A percentile compares a stretch with the other conserved stretches of the same genome.
These are phyloP conservation scores for Asterochloris sp. DNA, from an alignment of 139 green algal genomes.

Conservation along the genomic window DNA sequence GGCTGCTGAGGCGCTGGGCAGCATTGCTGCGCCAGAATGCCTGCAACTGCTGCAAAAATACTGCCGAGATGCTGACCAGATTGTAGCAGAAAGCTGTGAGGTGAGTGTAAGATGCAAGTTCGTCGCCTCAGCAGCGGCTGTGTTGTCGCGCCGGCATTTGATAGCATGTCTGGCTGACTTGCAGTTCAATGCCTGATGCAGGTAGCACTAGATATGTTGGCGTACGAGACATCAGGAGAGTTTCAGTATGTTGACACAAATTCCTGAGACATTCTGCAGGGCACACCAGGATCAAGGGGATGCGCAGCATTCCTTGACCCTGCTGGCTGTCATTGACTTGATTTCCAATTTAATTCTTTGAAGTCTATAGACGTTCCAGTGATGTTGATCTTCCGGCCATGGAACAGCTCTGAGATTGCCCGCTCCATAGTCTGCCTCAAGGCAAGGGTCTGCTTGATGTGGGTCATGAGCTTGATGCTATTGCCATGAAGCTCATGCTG, in stretches of 20 bases:
- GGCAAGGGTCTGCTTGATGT: conserved; percentile 22
- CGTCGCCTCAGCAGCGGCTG: background rate
- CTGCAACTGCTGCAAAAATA: conserved; percentile 66
- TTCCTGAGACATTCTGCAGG: no score
- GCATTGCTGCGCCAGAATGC: conserved; percentile 59
- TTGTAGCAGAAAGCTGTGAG: conserved; percentile 92
- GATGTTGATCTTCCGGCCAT: conserved; percentile 34
- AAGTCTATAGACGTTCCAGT: conserved; percentile 50
- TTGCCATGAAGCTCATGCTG: conserved; percentile 26
- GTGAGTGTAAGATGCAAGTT: conserved; percentile 27
- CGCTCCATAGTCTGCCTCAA: conserved; percentile 32
- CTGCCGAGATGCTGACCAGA: conserved; percentile 72
- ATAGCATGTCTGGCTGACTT: background rate
- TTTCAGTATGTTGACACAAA: conserved; percentile 78
- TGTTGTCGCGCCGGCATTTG: background rate
- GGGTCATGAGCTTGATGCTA: conserved; percentile 27
- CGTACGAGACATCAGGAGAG: conserved; percentile 70
- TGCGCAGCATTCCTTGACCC: background rate
- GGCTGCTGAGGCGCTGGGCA: conserved; percentile 93
- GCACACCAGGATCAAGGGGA: no score
- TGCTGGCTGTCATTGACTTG: background rate
- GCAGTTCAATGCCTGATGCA: background rate
- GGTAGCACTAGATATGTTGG: conserved; percentile 93
- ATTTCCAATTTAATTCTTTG: background rate
- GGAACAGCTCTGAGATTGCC: conserved; percentile 26